A percentile compares a stretch with the other conserved stretches of the same genome.
Evolutionary conservation across 2,329 filamentous ascomycete genomes (phyloP).

Genomic region (Eutypella sp.): DNA sequence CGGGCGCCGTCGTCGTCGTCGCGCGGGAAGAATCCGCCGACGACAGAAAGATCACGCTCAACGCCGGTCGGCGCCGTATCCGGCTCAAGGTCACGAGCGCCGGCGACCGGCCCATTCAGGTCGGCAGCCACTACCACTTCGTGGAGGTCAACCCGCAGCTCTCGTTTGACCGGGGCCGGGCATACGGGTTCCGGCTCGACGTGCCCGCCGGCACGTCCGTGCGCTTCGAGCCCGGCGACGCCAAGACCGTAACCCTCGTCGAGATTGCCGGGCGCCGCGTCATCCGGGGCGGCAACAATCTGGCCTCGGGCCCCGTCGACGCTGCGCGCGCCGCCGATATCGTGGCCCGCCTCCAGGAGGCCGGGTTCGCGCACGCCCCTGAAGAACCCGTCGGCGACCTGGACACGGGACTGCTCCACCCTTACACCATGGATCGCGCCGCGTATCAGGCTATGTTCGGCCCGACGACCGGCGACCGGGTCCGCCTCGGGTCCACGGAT

Average conservation of each 20-base stretch:
- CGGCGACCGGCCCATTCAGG: slow-evolving; percentile 86
- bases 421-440: slow-evolving; percentile 67
- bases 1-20: slow-evolving; percentile 72
- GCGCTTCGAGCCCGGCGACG: slow-evolving; percentile 89
- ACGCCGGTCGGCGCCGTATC: slow-evolving; percentile 68
- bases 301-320: slow-evolving; percentile 72
- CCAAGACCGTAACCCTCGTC: slow-evolving; percentile 83
- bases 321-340: slow-evolving; percentile 59
- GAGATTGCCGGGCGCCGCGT: slow-evolving; percentile 77
- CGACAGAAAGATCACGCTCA: slow-evolving; percentile 62
- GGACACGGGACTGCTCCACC: slow-evolving; percentile 44
- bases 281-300: slow-evolving; percentile 77
- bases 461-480: slow-evolving; percentile 81
- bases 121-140: slow-evolving; percentile 94
- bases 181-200: slow-evolving; percentile 83
- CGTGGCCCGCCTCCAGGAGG: slow-evolving; percentile 58
- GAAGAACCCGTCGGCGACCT: slow-evolving; percentile 52
- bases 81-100: slow-evolving; percentile 74
- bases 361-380: slow-evolving; percentile 72
- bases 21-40: slow-evolving; percentile 32
- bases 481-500: slow-evolving; percentile 77
- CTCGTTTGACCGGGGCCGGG: slow-evolving; percentile 75
- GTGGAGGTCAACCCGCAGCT: slow-evolving; percentile 90
- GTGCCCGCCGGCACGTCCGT: slow-evolving; percentile 89
- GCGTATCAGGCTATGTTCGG: slow-evolving; percentile 89